phyloP scores from a whole-genome alignment of 2,329 filamentous ascomycete species.

The Claviceps arundinis region DNA sequence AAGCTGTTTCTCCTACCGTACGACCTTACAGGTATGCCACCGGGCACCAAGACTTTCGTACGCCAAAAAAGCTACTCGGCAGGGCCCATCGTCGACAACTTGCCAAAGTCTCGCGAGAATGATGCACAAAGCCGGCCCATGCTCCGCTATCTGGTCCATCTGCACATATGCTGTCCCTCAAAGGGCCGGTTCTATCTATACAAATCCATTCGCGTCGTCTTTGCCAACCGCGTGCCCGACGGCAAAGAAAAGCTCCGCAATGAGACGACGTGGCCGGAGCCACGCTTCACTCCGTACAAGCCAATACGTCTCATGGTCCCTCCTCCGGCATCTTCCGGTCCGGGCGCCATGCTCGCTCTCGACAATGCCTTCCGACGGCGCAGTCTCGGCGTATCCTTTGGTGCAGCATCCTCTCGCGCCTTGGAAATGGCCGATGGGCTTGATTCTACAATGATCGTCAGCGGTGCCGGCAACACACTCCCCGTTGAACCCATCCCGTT shows the following conservation, averaged over 20 bases:
- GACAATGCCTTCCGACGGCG: slow-evolving; percentile 47
- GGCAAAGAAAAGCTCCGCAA: slow-evolving; percentile 86
- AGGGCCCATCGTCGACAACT: slow-evolving; percentile 66
- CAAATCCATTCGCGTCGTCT: slow-evolving; percentile 85
- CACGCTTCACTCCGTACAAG: slow-evolving; percentile 76
- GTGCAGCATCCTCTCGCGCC: slow-evolving; percentile 14
- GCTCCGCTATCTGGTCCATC: slow-evolving; percentile 77
- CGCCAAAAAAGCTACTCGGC: slow-evolving; percentile 87
- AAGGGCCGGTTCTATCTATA: slow-evolving; percentile 81
- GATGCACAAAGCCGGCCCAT: slow-evolving; percentile 46
- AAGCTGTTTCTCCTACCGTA: slow-evolving; percentile 93
- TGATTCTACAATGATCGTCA: slow-evolving; percentile 4
- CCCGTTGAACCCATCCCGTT: slow-evolving; percentile 41
- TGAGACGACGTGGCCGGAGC: slow-evolving; percentile 80
- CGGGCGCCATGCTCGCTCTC: slow-evolving; percentile 37
- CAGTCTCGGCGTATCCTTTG: slow-evolving; percentile 37
- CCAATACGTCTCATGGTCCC: slow-evolving; percentile 41
- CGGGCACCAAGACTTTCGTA: slow-evolving; percentile 90
- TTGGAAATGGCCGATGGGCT: slow-evolving; percentile 23
- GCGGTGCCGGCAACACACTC: slow-evolving; percentile 17
- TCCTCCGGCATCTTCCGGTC: slow-evolving; percentile 22
- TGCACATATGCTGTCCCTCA: slow-evolving; percentile 82
- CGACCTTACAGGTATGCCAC: slow-evolving; percentile 81
- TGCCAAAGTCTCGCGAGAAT: slow-evolving; percentile 19
- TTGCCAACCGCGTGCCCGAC: slow-evolving; percentile 90